A percentile compares a stretch with the other conserved stretches of the same genome.
These are phyloP conservation scores for Boletus patriciae DNA, from an alignment of 768 basidiomycete genomes.

Conservation along the genomic window DNA sequence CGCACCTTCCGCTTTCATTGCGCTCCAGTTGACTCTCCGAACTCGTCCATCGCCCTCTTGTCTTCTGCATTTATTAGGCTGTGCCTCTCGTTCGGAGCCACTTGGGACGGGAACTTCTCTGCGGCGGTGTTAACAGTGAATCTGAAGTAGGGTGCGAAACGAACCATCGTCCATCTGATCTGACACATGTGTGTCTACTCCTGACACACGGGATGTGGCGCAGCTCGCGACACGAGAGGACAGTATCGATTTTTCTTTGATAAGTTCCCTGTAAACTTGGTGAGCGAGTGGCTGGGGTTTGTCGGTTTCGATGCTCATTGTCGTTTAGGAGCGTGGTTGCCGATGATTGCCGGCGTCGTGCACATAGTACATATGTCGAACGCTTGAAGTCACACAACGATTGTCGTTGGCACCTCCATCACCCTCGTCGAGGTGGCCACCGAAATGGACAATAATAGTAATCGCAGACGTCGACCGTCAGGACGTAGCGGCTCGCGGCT, in stretches of 20 bases:
- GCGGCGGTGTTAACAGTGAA: neutral
- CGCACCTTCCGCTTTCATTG: neutral
- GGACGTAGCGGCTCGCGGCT: neutral
- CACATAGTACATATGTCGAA: neutral
- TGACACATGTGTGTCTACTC: neutral
- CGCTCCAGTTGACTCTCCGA: neutral
- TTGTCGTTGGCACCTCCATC: neutral
- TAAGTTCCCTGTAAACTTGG: neutral
- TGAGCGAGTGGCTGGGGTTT: neutral
- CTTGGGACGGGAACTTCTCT: slow-evolving; percentile 11
- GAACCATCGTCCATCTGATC: slow-evolving; percentile 10
- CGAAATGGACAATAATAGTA: neutral
- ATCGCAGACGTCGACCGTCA: neutral
- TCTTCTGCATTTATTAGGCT: neutral
- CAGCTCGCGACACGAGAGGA: slow-evolving; percentile 10
- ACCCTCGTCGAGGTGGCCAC: neutral
- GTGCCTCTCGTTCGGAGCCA: slow-evolving; percentile 6
- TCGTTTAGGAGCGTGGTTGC: neutral
- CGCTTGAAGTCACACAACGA: neutral
- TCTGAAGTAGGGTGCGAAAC: neutral
- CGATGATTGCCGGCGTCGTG: neutral
- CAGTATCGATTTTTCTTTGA: neutral
- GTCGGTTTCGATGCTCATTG: neutral
- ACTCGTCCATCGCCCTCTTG: neutral
- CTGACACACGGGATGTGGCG: neutral